Evolutionary conservation across 768 basidiomycete species (phyloP), one percentile per base, ranked within the genome.

Genomic region (Russula sp.): DNA sequence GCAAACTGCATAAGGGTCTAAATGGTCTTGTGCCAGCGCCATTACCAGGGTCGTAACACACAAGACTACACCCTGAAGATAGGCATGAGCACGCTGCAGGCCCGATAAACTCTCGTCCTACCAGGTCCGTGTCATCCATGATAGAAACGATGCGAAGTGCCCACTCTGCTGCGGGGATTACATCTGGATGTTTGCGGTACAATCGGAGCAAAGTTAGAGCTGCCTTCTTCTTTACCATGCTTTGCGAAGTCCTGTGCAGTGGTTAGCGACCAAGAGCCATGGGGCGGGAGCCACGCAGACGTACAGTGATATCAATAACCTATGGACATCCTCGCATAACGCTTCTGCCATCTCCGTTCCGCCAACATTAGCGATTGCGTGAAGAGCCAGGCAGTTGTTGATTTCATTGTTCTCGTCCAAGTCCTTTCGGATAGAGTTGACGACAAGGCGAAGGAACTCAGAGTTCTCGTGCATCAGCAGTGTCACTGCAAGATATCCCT

Each of bases 331-430:
- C 70, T 92, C 91, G 10, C 83, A 86, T 49, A 99, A 79, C 7
- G 94, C 89, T 72, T 99, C 97, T 8, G 97, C 96, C 94, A 99
- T 99, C 75, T 98, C 97, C 70, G 89, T 90, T 47, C 95, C 91
- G 51, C 97, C 97, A 27, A 99, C 91, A 69, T 98, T 99, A 10
- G 97, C 97, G 68, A 99, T 98, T 16, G 97, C 97, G 70, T 99
- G 97, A 59, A 99, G 76, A 2, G 97, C 97, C 60, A 99, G 81
- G 70, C 97, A 98, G 70, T 98, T 98, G 75, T 90, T 90, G 66
- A 97, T 82, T 73, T 98, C 97, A 70, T 90, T 91, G 70, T 91
- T 91, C 66, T 91, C 90, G 66, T 98, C 94, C 63, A 99, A 75
- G 75, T 98, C 97, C 73, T 99, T 99, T 48, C 94, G 85, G 71